Base-by-base conservation (phyloP, 495 filamentous ascomycete species). In the Cryomyces antarcticus region DNA sequence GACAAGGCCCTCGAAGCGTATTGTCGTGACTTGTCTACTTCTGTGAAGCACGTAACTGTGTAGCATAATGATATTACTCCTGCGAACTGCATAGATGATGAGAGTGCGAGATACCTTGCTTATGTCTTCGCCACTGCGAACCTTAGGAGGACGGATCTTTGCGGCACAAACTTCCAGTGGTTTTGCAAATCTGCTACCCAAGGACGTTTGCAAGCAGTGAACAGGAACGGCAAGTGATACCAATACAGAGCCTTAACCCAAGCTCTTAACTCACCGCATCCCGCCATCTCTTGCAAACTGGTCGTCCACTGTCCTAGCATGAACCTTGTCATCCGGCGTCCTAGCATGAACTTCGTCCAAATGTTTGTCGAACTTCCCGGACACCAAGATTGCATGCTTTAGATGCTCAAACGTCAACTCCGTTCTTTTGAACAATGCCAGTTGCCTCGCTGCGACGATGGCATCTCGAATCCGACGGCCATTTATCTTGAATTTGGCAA, bases 141-240 rank as follows among this genome's bases (percentile, higher is more conserved):
- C 17, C 17, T 24, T 24, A 24, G 17, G 17, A 24, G 17, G 17
- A 24, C 17, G 17, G 17, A 24, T 24, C 17, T 24, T 24, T 24
- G 17, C 17, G 17, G 17, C 17, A 24, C 17, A 24, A 24, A 24
- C 17, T 24, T 24, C 17, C 41, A 78, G 73, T 10, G 77, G 62
- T 5, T 59, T 55, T 6, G 52, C 56, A 2, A 69, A 62, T 28
- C 61, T 54, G 1, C 60, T 69, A 2, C 71, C 71, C 17, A 24
- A 24, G 17, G 17, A 24, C 17, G 17, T 24, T 24, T 2, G 17
- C 17, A 24, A 24, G 17, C 17, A 24, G 17, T 24, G 17, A 24
- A 24, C 17, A 24, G 2, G 17, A 24, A 24, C 17, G 17, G 1
- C 17, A 24, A 24, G 17, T 24, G 0, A 77, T 57, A 40, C 77